These are phyloP conservation scores for Mycena vitilis DNA, from an alignment of 768 basidiomycete genomes.

Conservation along the genomic window DNA sequence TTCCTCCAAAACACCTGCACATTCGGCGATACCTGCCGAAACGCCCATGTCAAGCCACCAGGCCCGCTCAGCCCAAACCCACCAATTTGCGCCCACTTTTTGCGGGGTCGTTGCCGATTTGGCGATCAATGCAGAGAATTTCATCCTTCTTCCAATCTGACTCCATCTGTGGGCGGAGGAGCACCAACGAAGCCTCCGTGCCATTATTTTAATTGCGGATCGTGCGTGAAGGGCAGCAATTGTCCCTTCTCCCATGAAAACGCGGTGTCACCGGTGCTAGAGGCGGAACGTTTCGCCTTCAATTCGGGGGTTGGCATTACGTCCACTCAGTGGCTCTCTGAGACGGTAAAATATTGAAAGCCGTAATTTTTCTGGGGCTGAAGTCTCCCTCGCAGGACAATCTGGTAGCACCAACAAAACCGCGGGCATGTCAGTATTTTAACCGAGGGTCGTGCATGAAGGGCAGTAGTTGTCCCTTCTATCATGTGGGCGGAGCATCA, in stretches of 20 bases:
- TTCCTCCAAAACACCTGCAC: conserved; percentile 13
- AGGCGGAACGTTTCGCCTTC: not conserved
- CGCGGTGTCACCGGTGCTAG: not conserved
- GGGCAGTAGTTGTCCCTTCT: not conserved
- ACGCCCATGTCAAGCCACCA: not conserved
- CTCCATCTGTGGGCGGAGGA: not conserved
- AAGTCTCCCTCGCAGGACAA: too few species aligned
- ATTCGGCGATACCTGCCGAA: conserved; percentile 15
- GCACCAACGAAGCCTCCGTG: not conserved
- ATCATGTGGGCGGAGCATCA: not conserved
- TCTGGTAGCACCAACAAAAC: too few species aligned
- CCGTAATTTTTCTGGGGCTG: too few species aligned
- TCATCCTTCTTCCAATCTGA: not conserved
- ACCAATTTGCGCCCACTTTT: conserved; percentile 10
- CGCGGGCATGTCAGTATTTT: conserved; percentile 10
- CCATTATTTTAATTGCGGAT: conserved; percentile 10
- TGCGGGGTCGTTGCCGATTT: conserved; percentile 21
- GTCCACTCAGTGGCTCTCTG: too few species aligned
- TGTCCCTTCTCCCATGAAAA: conserved; percentile 14
- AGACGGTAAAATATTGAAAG: too few species aligned
- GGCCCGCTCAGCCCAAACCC: not conserved
- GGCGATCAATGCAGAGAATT: conserved; percentile 24
- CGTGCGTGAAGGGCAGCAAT: conserved; percentile 11
- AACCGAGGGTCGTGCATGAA: conserved; percentile 14
- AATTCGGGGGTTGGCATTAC: too few species aligned